These are phyloP conservation scores for Trichosporon sp. DNA, from an alignment of 1,284 basidiomycete genomes.

Conservation along the genomic window DNA sequence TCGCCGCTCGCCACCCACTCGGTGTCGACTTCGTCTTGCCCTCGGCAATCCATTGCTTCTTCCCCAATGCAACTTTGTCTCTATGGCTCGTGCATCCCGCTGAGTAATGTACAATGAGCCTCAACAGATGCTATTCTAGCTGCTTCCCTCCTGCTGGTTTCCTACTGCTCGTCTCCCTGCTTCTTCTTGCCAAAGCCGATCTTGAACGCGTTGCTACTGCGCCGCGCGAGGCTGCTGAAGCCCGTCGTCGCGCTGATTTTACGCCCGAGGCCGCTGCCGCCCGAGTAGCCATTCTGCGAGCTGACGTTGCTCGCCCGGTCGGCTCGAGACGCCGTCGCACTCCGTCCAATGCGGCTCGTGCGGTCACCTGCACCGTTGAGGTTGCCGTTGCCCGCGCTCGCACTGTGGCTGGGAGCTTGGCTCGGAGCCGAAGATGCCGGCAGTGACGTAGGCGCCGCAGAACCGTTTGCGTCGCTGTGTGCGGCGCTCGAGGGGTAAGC, in stretches of 20 bases:
- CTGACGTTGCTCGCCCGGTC: constrained; percentile 13
- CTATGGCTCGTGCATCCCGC: constrained; percentile 18
- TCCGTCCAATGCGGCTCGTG: constrained; percentile 13
- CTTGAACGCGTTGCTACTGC: constrained; percentile 47
- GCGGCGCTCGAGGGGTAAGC: not conserved
- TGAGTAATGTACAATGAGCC: constrained; percentile 15
- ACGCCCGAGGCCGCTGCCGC: constrained; percentile 26
- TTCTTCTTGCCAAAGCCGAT: constrained; percentile 53
- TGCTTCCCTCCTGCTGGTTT: not conserved
- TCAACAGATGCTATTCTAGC: not conserved
- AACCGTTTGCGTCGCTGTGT: not conserved
- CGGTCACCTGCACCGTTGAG: not conserved
- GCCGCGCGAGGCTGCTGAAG: constrained; percentile 44
- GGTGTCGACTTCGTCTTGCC: not conserved
- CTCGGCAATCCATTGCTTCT: not conserved
- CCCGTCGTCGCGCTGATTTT: constrained; percentile 29
- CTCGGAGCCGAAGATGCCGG: not conserved
- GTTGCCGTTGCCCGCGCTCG: not conserved
- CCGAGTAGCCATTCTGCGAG: constrained; percentile 23
- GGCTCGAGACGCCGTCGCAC: constrained; percentile 6
- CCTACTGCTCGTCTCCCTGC: constrained; percentile 36
- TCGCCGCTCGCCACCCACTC: not conserved
- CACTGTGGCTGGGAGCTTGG: not conserved
- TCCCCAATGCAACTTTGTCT: not conserved
- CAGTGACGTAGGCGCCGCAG: not conserved